Evolutionary conservation across 768 basidiomycete genomes (phyloP).

Genomic region (Vishniacozyma victoriae): DNA sequence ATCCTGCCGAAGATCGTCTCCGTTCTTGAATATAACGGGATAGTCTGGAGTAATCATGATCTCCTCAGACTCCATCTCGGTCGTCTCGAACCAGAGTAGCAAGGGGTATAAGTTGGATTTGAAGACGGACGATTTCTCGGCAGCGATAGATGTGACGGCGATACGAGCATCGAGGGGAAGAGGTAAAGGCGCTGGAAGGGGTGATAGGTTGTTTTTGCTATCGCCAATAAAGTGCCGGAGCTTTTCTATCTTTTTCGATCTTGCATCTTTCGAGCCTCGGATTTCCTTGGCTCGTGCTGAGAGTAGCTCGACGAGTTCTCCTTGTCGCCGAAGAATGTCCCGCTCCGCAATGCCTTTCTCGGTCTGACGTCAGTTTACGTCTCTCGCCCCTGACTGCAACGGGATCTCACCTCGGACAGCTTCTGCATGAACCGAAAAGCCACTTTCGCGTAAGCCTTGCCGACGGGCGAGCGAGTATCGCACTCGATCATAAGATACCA

Average conservation of each 20-base stretch:
- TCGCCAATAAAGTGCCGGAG: slow-evolving; percentile 78
- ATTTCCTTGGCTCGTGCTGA: slow-evolving; percentile 81
- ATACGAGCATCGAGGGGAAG: slow-evolving; percentile 86
- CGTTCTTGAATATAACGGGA: slow-evolving; percentile 96
- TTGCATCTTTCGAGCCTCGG: slow-evolving; percentile 80
- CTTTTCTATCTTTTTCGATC: slow-evolving; percentile 97
- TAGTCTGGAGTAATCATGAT: slow-evolving; percentile 55
- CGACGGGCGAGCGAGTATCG: slow-evolving; percentile 68
- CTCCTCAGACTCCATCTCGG: slow-evolving; percentile 55
- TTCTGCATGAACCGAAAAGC: slow-evolving; percentile 85
- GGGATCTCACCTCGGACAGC: slow-evolving; percentile 66
- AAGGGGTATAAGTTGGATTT: slow-evolving; percentile 94
- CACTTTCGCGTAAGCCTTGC: slow-evolving; percentile 88
- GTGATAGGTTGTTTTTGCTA: slow-evolving; percentile 72
- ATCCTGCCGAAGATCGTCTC: slow-evolving; percentile 97
- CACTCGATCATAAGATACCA: slow-evolving; percentile 97
- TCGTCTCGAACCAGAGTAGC: slow-evolving; percentile 79
- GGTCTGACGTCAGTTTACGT: slow-evolving; percentile 49
- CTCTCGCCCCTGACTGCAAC: background rate
- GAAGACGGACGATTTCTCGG: slow-evolving; percentile 92
- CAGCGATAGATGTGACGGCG: slow-evolving; percentile 74
- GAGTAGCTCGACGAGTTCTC: slow-evolving; percentile 76
- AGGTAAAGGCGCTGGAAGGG: slow-evolving; percentile 66
- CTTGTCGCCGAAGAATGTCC: slow-evolving; percentile 85
- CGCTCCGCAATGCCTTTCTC: slow-evolving; percentile 69